Conservation (phyloP, 768 basidiomycete genomes). For the Piloderma croceum region DNA sequence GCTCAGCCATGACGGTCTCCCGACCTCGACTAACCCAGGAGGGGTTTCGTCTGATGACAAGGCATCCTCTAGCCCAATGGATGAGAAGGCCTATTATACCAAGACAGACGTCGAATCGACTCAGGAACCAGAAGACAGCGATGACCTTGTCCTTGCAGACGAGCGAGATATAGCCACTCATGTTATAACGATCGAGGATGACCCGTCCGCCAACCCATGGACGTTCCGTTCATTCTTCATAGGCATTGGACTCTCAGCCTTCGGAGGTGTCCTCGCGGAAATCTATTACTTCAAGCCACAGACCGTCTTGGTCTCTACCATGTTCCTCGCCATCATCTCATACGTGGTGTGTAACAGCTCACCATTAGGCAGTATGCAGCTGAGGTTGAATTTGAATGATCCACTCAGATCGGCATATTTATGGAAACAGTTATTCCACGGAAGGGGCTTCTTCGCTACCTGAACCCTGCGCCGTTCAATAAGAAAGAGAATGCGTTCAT, state of each 20-base stretch:
- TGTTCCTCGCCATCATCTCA: constrained; percentile 49
- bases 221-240: constrained; percentile 43
- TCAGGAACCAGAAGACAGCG: constrained; percentile 18
- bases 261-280: constrained; percentile 52
- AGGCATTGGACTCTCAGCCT: constrained; percentile 41
- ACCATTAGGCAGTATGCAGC: no score
- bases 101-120: constrained; percentile 34
- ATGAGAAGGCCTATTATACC: constrained; percentile 27
- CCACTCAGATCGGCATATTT: constrained; percentile 42
- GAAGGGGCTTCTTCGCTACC: constrained; percentile 33
- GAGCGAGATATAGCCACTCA: constrained; percentile 45
- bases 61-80: no score
- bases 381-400: no score
- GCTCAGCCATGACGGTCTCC: no score
- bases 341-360: no score
- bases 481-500: constrained; percentile 57
- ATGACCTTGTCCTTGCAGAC: constrained; percentile 32
- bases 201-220: constrained; percentile 41
- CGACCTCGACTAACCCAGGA: no score
- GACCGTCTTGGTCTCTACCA: constrained; percentile 45
- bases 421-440: constrained; percentile 45
- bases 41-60: no score
- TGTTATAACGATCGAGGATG: constrained; percentile 42
- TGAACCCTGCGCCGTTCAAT: constrained; percentile 56
- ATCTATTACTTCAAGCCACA: constrained; percentile 64